Evolutionary conservation across 163 green algal genomes (phyloP), one percentile per base, ranked within the genome.

Genomic region (Scenedesmus sp.): DNA sequence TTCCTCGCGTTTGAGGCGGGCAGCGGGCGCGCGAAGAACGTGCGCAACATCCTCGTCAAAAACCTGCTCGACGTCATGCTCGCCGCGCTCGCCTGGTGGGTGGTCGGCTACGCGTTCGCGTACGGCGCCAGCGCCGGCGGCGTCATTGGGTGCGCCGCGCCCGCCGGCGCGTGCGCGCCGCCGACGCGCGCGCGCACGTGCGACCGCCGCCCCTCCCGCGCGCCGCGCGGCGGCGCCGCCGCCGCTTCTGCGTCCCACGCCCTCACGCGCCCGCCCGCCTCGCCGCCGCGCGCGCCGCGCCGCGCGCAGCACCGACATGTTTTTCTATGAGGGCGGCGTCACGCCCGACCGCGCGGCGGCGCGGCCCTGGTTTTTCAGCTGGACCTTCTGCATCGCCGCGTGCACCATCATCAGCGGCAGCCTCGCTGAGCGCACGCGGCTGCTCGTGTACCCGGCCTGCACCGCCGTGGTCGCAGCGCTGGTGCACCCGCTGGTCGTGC

Each of bases 1-100:
- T 94, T 94, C 51, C 82, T 91, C 10, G 69, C 89, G 2, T 62
- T 91, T 17, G 89, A 94, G 64, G 84, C 83, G 13, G 90, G 90
- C 42, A 86, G 81, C 42, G 88, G 88, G 15, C 84, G 90, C 31
- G 75, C 79, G n/a, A 94, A 94, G 75, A 94, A 94, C 73, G 88
- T 91, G 20, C 87, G 88, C 34, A 94, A 94, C 73, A 93, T 93
- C 56, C 60, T 94, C 33, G 71, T 94, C 1, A 94, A 94, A 73
- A 95, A 95, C 78, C 78, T 91, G 29, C 76, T 94, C 48, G 88
- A 93, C 67, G 85, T 92, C 17, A 84, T 89, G 73, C 50, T 94
- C 14, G 85, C 83, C 56, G 87, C 88, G 7, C 60, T 95, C 14
- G 70, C 79, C 20, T 94, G 87, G 85, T 95, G 89, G 88, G 65